phyloP scores from a whole-genome alignment of 768 basidiomycete species.

The Podaxis pistillaris region DNA sequence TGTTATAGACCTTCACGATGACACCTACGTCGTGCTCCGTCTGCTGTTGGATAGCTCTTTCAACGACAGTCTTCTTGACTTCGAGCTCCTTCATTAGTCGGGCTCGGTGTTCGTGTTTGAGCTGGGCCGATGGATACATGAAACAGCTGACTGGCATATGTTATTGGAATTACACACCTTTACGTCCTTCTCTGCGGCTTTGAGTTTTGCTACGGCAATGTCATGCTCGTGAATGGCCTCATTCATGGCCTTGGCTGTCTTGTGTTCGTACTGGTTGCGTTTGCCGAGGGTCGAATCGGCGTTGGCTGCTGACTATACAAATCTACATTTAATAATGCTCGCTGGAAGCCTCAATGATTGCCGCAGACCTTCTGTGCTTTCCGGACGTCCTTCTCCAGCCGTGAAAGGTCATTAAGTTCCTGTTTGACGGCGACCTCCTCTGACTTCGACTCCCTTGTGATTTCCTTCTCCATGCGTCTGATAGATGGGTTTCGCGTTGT shows the following conservation, averaged over 20 bases:
- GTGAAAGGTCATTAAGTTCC: constrained; percentile 50
- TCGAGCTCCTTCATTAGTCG: constrained; percentile 3
- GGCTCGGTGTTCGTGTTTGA: background rate
- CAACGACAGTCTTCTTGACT: constrained; percentile 41
- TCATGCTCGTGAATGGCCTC: constrained; percentile 55
- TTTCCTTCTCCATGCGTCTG: constrained; percentile 40
- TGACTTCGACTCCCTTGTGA: constrained; percentile 48
- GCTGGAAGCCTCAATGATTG: background rate
- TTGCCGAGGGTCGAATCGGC: constrained; percentile 31
- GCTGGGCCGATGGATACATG: background rate
- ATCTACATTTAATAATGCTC: background rate
- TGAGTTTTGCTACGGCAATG: constrained; percentile 39
- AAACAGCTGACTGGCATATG: background rate
- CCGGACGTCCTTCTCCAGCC: constrained; percentile 50
- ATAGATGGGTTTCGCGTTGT: constrained; percentile 27
- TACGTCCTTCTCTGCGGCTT: constrained; percentile 41
- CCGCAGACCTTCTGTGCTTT: constrained; percentile 50
- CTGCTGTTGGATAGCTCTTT: constrained; percentile 27
- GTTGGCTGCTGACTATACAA: constrained; percentile 16
- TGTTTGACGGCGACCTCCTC: constrained; percentile 51
- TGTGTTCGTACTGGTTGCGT: constrained; percentile 49
- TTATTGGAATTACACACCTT: constrained; percentile 28
- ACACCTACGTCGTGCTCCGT: constrained; percentile 13
- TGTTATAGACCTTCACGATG: background rate
- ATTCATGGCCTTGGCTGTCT: constrained; percentile 43